A percentile compares a stretch with the other conserved stretches of the same genome.
Evolutionary conservation across 2,329 filamentous ascomycete species (phyloP).

Genomic region (Teratosphaeria gauchensis): DNA sequence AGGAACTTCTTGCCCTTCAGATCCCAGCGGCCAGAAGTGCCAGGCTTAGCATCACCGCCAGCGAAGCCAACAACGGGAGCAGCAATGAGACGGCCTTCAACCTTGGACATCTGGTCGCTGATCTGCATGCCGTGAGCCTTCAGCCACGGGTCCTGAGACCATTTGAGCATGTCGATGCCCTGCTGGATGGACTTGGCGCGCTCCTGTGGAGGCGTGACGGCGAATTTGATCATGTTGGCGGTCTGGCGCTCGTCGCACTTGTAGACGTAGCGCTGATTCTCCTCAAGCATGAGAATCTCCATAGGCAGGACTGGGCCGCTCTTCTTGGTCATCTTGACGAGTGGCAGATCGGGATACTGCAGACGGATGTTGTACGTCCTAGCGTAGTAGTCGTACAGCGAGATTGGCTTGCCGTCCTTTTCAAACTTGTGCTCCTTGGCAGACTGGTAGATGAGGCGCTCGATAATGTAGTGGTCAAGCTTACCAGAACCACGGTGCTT

Average conservation of each 20-base stretch:
- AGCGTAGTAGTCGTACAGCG: slow-evolving; percentile 50
- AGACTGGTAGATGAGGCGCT: slow-evolving; percentile 36
- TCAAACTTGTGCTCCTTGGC: slow-evolving; percentile 35
- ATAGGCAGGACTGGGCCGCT: slow-evolving; percentile 44
- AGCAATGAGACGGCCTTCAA: slow-evolving; percentile 59
- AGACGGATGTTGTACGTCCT: slow-evolving; percentile 42
- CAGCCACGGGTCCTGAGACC: slow-evolving; percentile 60
- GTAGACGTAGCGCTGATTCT: slow-evolving; percentile 48
- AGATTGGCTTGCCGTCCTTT: slow-evolving; percentile 35
- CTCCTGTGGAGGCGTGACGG: slow-evolving; percentile 63
- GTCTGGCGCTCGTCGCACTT: slow-evolving; percentile 59
- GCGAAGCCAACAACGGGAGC: slow-evolving; percentile 64
- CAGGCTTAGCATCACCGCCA: slow-evolving; percentile 45
- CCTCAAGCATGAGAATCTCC: slow-evolving; percentile 44
- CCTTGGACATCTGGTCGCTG: slow-evolving; percentile 49
- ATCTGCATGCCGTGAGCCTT: slow-evolving; percentile 65
- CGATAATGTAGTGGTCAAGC: slow-evolving; percentile 41
- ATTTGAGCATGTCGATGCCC: slow-evolving; percentile 58
- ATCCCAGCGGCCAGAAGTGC: slow-evolving; percentile 72
- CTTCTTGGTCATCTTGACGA: slow-evolving; percentile 49
- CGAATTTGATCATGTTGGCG: slow-evolving; percentile 81
- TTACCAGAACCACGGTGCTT: slow-evolving; percentile 27
- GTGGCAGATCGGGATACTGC: slow-evolving; percentile 40
- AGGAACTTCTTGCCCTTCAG: slow-evolving; percentile 73
- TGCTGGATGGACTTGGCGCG: slow-evolving; percentile 60